Conservation (phyloP, 805 yeast species). For the Grigorovia transvaalensis region DNA sequence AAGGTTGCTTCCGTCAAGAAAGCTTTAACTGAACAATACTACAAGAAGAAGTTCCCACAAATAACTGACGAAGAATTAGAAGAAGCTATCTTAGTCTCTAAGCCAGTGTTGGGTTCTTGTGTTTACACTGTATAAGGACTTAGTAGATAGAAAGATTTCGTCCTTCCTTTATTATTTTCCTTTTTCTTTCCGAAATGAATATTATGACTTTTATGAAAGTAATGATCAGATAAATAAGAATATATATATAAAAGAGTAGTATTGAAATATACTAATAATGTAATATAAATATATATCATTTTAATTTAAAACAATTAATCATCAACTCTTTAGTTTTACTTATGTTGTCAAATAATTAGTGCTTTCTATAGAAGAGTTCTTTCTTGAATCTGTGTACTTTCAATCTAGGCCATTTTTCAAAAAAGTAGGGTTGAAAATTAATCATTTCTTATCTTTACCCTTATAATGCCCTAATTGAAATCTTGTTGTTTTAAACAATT, state of each 20-base stretch:
- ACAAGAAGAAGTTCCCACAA: slow-evolving; percentile 37
- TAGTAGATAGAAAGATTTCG: not conserved
- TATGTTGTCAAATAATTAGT: no score
- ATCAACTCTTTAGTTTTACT: no score
- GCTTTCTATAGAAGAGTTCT: no score
- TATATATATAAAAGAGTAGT: not conserved
- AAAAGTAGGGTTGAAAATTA: no score
- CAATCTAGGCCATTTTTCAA: no score
- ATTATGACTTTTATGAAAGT: not conserved
- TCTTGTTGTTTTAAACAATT: not conserved
- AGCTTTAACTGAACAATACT: slow-evolving; percentile 44
- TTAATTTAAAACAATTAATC: no score
- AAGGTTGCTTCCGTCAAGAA: slow-evolving; percentile 30
- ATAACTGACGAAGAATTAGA: slow-evolving; percentile 36
- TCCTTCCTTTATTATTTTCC: not conserved
- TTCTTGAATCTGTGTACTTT: no score
- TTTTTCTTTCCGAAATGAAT: not conserved
- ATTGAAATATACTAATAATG: not conserved
- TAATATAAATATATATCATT: not conserved
- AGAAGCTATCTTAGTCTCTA: slow-evolving; percentile 44
- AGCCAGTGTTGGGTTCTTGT: slow-evolving; percentile 46
- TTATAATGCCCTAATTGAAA: no score
- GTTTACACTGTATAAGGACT: slow-evolving; percentile 16
- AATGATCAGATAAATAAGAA: not conserved
- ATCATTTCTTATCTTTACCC: no score